Conservation (phyloP, 192 early-diverging fungal genomes). For the Cladochytrium replicatum region DNA sequence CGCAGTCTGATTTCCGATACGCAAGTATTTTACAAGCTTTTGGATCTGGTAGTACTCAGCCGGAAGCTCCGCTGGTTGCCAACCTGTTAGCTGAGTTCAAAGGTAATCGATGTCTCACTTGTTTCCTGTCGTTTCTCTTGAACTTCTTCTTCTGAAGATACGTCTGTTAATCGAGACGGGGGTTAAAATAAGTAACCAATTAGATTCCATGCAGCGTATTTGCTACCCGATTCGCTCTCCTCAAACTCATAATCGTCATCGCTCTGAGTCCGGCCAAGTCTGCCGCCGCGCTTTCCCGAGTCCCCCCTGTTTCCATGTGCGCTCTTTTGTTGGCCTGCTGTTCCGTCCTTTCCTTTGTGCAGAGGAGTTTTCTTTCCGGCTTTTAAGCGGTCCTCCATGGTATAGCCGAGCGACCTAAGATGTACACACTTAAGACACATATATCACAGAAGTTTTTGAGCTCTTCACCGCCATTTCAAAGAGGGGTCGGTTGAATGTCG, state of each 20-base stretch:
- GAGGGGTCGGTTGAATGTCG: constrained; percentile 8
- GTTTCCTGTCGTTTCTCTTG: constrained; percentile 51
- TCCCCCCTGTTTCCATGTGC: neutral
- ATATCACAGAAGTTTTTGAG: too few relatives aligned
- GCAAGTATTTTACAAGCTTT: constrained; percentile 53
- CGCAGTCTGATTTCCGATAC: constrained; percentile 54
- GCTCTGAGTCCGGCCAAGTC: constrained; percentile 2
- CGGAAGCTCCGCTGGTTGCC: constrained; percentile 39
- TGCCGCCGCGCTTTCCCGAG: neutral
- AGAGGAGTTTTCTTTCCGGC: too few relatives aligned
- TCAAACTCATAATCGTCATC: constrained; percentile 26
- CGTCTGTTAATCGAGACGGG: constrained; percentile 15
- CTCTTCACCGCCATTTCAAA: constrained; percentile 12
- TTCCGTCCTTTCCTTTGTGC: too few relatives aligned
- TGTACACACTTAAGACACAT: too few relatives aligned
- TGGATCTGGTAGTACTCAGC: constrained; percentile 55
- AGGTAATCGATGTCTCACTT: constrained; percentile 21
- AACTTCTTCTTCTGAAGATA: constrained; percentile 37
- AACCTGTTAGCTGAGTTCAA: constrained; percentile 6
- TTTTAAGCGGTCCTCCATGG: too few relatives aligned
- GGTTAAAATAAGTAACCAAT: constrained; percentile 1
- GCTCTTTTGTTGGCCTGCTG: too few relatives aligned
- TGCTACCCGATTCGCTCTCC: constrained; percentile 29
- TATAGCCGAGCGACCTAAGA: too few relatives aligned
- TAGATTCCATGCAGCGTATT: too few relatives aligned